A percentile compares a stretch with the other conserved stretches of the same genome.
Evolutionary conservation across 306 rosid species (phyloP).

Genomic region (Lathyrus aphaca): DNA sequence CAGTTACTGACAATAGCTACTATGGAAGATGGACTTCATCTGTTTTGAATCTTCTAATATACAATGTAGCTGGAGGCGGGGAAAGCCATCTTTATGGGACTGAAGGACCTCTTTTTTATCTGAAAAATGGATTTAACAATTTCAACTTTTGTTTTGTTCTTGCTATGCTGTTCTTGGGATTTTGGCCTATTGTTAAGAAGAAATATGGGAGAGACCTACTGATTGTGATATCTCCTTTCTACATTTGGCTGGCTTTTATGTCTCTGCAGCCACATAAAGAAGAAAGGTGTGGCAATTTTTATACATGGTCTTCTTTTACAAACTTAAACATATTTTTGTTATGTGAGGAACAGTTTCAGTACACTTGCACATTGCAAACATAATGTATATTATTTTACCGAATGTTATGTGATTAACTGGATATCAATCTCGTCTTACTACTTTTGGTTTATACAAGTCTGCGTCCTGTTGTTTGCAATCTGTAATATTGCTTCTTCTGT

Average conservation of each 20-base stretch:
- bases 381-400: slow-evolving; percentile 11
- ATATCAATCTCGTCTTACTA: slow-evolving; percentile 4
- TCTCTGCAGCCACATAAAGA: slow-evolving; percentile 98
- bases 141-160: slow-evolving; percentile 84
- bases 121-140: slow-evolving; percentile 94
- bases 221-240: slow-evolving; percentile 82
- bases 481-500: too few species aligned
- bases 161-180: slow-evolving; percentile 77
- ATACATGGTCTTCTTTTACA: slow-evolving; percentile 32
- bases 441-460: not conserved
- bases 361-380: slow-evolving; percentile 12
- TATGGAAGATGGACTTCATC: slow-evolving; percentile 94
- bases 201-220: slow-evolving; percentile 81
- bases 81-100: slow-evolving; percentile 96
- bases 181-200: slow-evolving; percentile 71
- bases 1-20: slow-evolving; percentile 64
- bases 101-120: slow-evolving; percentile 80
- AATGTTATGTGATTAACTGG: slow-evolving; percentile 32
- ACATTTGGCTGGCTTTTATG: slow-evolving; percentile 92
- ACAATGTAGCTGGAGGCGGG: slow-evolving; percentile 93
- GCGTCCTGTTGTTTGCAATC: too few species aligned
- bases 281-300: slow-evolving; percentile 67
- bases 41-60: slow-evolving; percentile 75
- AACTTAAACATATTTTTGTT: slow-evolving; percentile 18
- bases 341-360: slow-evolving; percentile 7